Evolutionary conservation across 306 rosid genomes (phyloP).

Genomic region (Citrullus colocynthis): DNA sequence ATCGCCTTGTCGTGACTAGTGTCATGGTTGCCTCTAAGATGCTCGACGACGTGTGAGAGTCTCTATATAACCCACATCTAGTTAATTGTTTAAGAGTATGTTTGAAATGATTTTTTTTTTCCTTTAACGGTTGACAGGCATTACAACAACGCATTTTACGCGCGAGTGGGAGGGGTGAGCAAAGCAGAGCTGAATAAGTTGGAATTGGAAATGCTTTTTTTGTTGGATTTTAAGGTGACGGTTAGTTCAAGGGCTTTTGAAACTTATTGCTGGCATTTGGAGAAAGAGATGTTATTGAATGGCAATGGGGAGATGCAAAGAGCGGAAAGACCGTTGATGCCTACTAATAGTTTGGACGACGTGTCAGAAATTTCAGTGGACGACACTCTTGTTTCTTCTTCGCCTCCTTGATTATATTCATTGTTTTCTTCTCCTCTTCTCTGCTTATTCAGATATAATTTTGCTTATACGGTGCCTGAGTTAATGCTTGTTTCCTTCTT

Average conservation of each 20-base stretch:
- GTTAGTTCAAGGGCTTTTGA: conserved; percentile 64
- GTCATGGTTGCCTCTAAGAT: conserved; percentile 89
- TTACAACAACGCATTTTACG: conserved; percentile 68
- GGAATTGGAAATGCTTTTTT: conserved; percentile 71
- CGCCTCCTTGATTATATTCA: conserved; percentile 14
- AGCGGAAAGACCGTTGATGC: conserved; percentile 30
- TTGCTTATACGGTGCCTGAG: no score
- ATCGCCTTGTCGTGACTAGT: conserved; percentile 63
- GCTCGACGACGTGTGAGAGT: conserved; percentile 74
- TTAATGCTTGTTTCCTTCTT: neutral
- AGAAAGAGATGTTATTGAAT: conserved; percentile 46
- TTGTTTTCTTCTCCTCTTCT: neutral
- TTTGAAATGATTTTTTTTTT: no score
- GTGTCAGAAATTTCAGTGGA: conserved; percentile 41
- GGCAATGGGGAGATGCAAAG: conserved; percentile 22
- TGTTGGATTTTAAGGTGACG: conserved; percentile 63
- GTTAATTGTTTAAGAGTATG: no score
- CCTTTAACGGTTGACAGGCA: conserved; percentile 26
- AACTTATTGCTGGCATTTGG: conserved; percentile 67
- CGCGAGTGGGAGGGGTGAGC: conserved; percentile 76
- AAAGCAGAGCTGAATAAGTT: conserved; percentile 68
- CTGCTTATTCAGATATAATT: neutral
- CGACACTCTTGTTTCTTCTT: conserved; percentile 33
- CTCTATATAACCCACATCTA: no score
- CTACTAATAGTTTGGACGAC: conserved; percentile 27